Conservation (phyloP, 805 yeast species). For the Jamesozyma piceae region DNA sequence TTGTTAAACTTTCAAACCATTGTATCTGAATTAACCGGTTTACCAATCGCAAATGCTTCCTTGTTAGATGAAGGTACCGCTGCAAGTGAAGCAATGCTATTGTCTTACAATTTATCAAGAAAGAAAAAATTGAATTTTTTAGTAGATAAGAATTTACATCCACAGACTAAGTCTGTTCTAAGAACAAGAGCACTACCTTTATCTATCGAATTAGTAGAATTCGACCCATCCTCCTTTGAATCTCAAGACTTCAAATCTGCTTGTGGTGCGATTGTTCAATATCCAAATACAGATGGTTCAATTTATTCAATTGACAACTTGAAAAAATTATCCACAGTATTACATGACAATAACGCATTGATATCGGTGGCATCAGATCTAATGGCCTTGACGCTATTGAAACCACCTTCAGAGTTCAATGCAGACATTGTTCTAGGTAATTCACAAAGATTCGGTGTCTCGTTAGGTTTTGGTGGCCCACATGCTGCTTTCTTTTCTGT, state of each 20-base stretch:
- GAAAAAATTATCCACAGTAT: constrained; percentile 46
- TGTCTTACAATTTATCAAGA: constrained; percentile 58
- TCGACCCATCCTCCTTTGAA: constrained; percentile 34
- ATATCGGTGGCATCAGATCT: constrained; percentile 86
- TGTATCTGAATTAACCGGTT: constrained; percentile 80
- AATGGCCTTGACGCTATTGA: constrained; percentile 74
- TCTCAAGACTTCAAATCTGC: background rate
- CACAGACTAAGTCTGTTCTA: constrained; percentile 77
- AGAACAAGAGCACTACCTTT: constrained; percentile 70
- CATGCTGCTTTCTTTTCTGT: constrained; percentile 97
- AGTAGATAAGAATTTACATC: constrained; percentile 69
- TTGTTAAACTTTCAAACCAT: constrained; percentile 89
- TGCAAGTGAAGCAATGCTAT: constrained; percentile 92
- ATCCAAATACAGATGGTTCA: constrained; percentile 81
- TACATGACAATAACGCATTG: constrained; percentile 66
- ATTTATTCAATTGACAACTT: constrained; percentile 42
- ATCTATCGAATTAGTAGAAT: constrained; percentile 50
- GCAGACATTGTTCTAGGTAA: constrained; percentile 93
- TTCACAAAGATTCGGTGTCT: constrained; percentile 94
- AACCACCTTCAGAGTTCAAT: constrained; percentile 75
- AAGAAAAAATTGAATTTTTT: constrained; percentile 62
- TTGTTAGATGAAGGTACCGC: constrained; percentile 94
- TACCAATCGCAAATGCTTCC: constrained; percentile 92
- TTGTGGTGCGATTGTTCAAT: constrained; percentile 82
- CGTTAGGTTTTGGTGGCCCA: constrained; percentile 97